Evolutionary conservation across 2,329 filamentous ascomycete genomes (phyloP), one percentile per base, ranked within the genome.

Genomic region (Macrophomina phaseolina): DNA sequence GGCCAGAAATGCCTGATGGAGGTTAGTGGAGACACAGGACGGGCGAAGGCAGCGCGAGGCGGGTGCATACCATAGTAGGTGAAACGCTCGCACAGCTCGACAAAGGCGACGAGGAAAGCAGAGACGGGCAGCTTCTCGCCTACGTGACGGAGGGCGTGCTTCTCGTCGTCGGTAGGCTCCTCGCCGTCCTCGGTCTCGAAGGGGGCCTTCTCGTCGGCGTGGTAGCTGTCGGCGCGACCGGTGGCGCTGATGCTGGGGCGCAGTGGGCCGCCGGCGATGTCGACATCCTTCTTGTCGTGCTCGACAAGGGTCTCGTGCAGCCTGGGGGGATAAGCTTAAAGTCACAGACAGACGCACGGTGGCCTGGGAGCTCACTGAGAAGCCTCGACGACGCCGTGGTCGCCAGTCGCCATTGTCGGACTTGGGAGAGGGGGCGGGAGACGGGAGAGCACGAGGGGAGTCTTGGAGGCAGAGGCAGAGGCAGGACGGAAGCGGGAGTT

Each of bases 71-170:
- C 66, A 45, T 68, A 71, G 65, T 67, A 79, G 28, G 76, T 75
- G 64, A 78, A 79, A n/a, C 77, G 72, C 68, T 79, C 77, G 69
- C 74, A 77, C 34, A 79, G 68, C 69, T 79, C 77, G 36, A 79
- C 76, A 5, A 78, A 69, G 4, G 76, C 76, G 51, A 79, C 74
- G 18, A 78, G 68, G 68, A 75, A 79, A 28, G 77, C 77, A 7
- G 73, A 72, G 62, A 71, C 72, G 16, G 78, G 77, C 38, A 79
- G 68, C 36, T 73, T 73, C 68, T 78, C 77, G 56, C 75, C 73
- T 18, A 79, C 71, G 55, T 75, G 73, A 34, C 76, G 72, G 36
- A 79, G 70, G 1, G 71, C 74, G 51, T 69, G 66, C 64, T 72
- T 73, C 64, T 79, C 78, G 23, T 76, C 67, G 23, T 77, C 75